Conservation (phyloP, 306 rosid genomes). For the Fragaria nilgerrensis region DNA sequence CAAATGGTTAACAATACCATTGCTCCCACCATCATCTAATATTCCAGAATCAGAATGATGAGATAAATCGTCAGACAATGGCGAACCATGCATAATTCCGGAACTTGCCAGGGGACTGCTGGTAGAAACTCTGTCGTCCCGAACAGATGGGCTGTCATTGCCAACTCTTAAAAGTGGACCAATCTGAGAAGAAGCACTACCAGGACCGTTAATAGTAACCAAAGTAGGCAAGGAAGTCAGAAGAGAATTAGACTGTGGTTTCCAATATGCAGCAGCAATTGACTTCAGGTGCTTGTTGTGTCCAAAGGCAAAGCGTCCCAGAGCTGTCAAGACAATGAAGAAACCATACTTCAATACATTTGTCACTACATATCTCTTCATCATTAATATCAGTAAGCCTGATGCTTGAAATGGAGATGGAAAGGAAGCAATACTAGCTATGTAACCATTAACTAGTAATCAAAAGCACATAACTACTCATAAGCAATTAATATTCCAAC, state of each 20-base stretch:
- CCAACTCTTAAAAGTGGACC: conserved; percentile 80
- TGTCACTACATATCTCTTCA: background rate
- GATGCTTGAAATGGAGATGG: background rate
- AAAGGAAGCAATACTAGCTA: conserved; percentile 3
- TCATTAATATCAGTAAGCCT: background rate
- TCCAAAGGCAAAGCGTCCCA: conserved; percentile 94
- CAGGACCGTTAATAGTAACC: conserved; percentile 60
- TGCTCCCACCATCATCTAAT: conserved; percentile 76
- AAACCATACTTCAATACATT: background rate
- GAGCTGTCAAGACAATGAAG: conserved; percentile 46
- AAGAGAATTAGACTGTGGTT: conserved; percentile 80
- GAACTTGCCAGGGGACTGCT: conserved; percentile 85
- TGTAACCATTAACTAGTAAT: background rate
- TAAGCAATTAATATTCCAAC: conserved; percentile 4
- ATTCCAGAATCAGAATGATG: conserved; percentile 97
- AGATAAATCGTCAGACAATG: conserved; percentile 84
- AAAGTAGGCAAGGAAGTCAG: conserved; percentile 75
- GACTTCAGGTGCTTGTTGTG: conserved; percentile 92
- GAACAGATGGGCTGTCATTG: conserved; percentile 57
- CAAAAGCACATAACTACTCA: background rate
- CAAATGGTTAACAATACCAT: conserved; percentile 65
- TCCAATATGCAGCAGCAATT: conserved; percentile 89
- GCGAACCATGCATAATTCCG: conserved; percentile 93
- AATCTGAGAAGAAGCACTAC: conserved; percentile 69
- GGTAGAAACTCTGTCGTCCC: conserved; percentile 80